Conservation (phyloP, 1,284 basidiomycete species). For the Paramarasmius palmivorus region DNA sequence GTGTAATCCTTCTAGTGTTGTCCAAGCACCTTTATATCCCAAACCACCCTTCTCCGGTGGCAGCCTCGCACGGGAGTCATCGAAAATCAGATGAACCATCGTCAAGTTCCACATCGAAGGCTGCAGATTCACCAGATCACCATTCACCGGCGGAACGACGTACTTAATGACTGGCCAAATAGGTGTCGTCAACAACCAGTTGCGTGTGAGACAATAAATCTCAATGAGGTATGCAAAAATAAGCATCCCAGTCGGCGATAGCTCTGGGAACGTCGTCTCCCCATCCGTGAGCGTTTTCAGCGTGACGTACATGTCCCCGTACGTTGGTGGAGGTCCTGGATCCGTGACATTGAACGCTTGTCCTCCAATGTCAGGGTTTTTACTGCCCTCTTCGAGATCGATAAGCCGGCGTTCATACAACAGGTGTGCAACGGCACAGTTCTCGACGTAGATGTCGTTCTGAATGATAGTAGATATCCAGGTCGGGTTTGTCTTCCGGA, state of each 20-base stretch:
- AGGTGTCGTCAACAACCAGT: conserved; percentile 11
- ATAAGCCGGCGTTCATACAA: conserved; percentile 69
- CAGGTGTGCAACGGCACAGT: conserved; percentile 67
- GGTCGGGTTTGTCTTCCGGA: conserved; percentile 56
- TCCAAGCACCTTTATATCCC: conserved; percentile 62
- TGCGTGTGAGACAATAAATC: conserved; percentile 47
- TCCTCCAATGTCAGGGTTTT: conserved; percentile 67
- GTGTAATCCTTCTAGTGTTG: conserved; percentile 53
- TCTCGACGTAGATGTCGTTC: conserved; percentile 73
- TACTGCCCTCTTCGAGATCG: conserved; percentile 38
- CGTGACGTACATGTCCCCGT: conserved; percentile 56
- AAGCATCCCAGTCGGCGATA: conserved; percentile 60
- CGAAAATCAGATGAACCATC: conserved; percentile 65
- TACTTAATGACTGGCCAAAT: not conserved
- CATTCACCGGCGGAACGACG: conserved; percentile 48
- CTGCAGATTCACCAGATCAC: conserved; percentile 65
- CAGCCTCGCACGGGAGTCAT: conserved; percentile 66
- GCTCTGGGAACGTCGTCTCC: conserved; percentile 48
- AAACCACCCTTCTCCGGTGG: conserved; percentile 61
- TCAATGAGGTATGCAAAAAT: conserved; percentile 56
- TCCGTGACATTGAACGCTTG: conserved; percentile 66
- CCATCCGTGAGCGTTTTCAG: conserved; percentile 51
- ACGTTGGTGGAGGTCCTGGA: conserved; percentile 58
- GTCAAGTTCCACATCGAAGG: conserved; percentile 67
- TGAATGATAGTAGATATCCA: conserved; percentile 62